Percentiles rank a stretch among this genome's conserved stretches.
Conservation (phyloP, 2,329 filamentous ascomycete species). For the Macroventuria anomochaeta region DNA sequence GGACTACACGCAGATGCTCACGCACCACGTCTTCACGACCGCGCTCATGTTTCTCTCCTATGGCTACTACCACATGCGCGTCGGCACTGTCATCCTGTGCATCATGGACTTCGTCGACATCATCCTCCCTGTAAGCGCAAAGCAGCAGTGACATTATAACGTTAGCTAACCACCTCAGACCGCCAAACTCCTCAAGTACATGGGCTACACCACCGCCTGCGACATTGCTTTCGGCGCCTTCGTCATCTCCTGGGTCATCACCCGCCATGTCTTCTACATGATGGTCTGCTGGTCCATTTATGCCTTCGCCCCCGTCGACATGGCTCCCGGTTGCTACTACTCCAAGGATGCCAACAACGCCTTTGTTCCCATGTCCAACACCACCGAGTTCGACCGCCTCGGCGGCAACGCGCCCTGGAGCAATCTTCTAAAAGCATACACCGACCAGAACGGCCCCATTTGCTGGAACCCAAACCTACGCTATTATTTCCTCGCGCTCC, state of each 20-base stretch:
- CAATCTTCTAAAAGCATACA: slow-evolving; percentile 77
- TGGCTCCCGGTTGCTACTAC: slow-evolving; percentile 74
- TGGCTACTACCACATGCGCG: slow-evolving; percentile 82
- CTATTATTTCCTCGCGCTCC: slow-evolving; percentile 76
- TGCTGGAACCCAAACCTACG: slow-evolving; percentile 80
- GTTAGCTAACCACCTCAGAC: slow-evolving; percentile 58
- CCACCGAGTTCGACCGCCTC: slow-evolving; percentile 39
- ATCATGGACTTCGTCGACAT: slow-evolving; percentile 95
- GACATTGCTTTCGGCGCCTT: slow-evolving; percentile 86
- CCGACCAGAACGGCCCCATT: slow-evolving; percentile 72
- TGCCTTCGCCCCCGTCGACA: slow-evolving; percentile 65
- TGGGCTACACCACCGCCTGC: slow-evolving; percentile 76
- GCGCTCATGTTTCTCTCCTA: slow-evolving; percentile 82
- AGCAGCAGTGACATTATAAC: neutral
- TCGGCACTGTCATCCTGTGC: slow-evolving; percentile 86
- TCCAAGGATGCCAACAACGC: slow-evolving; percentile 63
- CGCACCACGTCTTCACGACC: slow-evolving; percentile 90
- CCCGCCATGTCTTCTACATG: slow-evolving; percentile 81
- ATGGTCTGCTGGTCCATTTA: slow-evolving; percentile 84
- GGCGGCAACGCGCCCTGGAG: slow-evolving; percentile 53
- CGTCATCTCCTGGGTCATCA: slow-evolving; percentile 81
- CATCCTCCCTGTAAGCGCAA: slow-evolving; percentile 71
- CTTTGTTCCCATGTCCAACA: slow-evolving; percentile 63
- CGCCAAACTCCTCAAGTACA: slow-evolving; percentile 91
- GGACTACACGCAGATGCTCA: slow-evolving; percentile 95